phyloP scores from a whole-genome alignment of 2,329 filamentous ascomycete genomes.

The Colletotrichum destructivum region DNA sequence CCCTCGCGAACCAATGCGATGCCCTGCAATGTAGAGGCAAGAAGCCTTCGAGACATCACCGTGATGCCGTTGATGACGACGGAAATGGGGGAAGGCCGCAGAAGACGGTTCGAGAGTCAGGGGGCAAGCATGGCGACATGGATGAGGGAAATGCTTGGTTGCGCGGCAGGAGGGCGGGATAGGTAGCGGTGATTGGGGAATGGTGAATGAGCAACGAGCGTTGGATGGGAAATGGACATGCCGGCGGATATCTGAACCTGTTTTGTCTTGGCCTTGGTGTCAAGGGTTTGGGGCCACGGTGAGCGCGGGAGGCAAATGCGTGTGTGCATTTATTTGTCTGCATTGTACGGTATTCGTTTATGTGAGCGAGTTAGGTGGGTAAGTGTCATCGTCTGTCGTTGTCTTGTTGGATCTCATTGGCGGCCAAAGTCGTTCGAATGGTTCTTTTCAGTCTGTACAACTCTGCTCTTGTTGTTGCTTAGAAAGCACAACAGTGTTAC shows the following conservation, averaged over 20 bases:
- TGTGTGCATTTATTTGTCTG: background rate
- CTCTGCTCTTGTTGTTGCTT: background rate
- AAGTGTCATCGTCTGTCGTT: background rate
- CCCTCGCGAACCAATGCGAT: constrained; percentile 22
- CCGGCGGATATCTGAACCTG: constrained; percentile 36
- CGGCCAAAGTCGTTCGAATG: background rate
- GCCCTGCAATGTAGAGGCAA: constrained; percentile 36
- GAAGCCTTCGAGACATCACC: constrained; percentile 23
- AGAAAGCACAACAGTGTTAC: background rate
- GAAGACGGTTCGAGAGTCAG: background rate
- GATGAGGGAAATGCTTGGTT: constrained; percentile 32
- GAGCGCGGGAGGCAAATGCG: background rate
- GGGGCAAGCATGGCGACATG: constrained; percentile 22
- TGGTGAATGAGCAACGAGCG: background rate
- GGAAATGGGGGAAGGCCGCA: constrained; percentile 1
- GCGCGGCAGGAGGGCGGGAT: constrained; percentile 21
- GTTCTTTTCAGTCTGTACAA: constrained; percentile 4
- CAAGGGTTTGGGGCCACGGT: background rate
- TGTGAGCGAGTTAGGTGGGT: background rate
- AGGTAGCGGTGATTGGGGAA: constrained; percentile 12
- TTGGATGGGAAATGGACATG: constrained; percentile 2
- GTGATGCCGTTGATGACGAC: constrained; percentile 5
- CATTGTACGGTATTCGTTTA: background rate
- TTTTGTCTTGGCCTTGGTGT: constrained; percentile 33
- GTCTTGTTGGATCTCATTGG: background rate